A percentile compares a stretch with the other conserved stretches of the same genome.
These are phyloP conservation scores for Brassica carinata DNA, from an alignment of 345 rosid genomes.

Conservation along the genomic window DNA sequence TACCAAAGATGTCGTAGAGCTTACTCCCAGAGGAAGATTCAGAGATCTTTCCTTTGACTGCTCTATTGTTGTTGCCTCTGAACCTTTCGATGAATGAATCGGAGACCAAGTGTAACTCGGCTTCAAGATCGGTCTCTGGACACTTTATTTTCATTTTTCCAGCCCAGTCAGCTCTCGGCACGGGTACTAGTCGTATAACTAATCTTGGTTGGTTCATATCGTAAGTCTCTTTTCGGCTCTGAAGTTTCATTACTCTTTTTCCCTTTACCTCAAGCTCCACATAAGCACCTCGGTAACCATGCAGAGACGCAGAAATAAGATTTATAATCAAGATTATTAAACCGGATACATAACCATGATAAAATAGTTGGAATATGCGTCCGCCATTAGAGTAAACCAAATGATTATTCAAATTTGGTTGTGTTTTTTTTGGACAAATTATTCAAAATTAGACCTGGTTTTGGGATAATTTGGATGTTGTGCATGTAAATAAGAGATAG, in stretches of 20 bases:
- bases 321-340: background rate
- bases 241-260: conserved; percentile 60
- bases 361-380: background rate
- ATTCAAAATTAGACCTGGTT: background rate
- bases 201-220: conserved; percentile 72
- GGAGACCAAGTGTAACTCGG: conserved; percentile 60
- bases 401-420: background rate
- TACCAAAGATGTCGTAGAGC: conserved; percentile 59
- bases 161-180: conserved; percentile 58
- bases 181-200: conserved; percentile 54
- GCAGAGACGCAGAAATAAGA: background rate
- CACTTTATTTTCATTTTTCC: conserved; percentile 65
- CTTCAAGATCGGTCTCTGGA: conserved; percentile 62
- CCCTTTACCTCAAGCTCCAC: conserved; percentile 71
- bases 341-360: background rate
- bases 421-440: background rate
- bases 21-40: conserved; percentile 45
- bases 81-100: conserved; percentile 43
- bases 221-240: conserved; percentile 59
- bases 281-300: conserved; percentile 51
- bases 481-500: background rate
- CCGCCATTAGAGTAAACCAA: background rate
- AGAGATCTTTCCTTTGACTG: conserved; percentile 63
- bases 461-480: background rate
- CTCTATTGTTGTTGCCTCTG: conserved; percentile 46